Conservation (phyloP, 768 basidiomycete genomes). For the Pisolithus marmoratus region DNA sequence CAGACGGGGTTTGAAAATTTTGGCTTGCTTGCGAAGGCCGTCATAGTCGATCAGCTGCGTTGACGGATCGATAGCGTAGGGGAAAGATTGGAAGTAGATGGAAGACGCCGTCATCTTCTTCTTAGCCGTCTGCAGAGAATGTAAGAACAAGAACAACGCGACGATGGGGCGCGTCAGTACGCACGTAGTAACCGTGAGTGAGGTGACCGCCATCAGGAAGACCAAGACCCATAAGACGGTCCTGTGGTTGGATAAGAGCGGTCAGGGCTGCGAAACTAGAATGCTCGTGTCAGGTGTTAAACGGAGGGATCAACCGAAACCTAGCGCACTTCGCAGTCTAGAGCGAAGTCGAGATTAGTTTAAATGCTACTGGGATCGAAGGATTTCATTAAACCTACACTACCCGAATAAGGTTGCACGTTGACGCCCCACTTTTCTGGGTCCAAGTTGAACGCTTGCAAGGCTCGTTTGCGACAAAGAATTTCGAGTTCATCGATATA, state of each 20-base stretch:
- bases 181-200: constrained; percentile 94
- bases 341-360: constrained; percentile 4
- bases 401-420: constrained; percentile 97
- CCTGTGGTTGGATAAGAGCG: constrained; percentile 92
- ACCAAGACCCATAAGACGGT: constrained; percentile 98
- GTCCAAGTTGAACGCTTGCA: constrained; percentile 95
- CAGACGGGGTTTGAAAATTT: constrained; percentile 91
- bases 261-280: constrained; percentile 92
- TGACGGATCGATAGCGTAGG: constrained; percentile 78
- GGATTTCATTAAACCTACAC: constrained; percentile 43
- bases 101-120: constrained; percentile 99
- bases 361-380: constrained; percentile 9
- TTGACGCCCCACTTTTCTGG: constrained; percentile 95
- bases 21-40: constrained; percentile 75
- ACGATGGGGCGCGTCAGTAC: constrained; percentile 17
- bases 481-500: constrained; percentile 94
- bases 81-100: constrained; percentile 99
- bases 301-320: not conserved
- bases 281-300: constrained; percentile 11
- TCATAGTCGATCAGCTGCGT: constrained; percentile 90
- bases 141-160: constrained; percentile 1
- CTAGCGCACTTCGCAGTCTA: constrained; percentile 80
- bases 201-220: constrained; percentile 97
- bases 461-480: constrained; percentile 92
- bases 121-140: constrained; percentile 71